A percentile compares a stretch with the other conserved stretches of the same genome.
These are phyloP conservation scores for Celoporthe dispersa DNA, from an alignment of 2,329 filamentous ascomycete genomes.

Conservation along the genomic window DNA sequence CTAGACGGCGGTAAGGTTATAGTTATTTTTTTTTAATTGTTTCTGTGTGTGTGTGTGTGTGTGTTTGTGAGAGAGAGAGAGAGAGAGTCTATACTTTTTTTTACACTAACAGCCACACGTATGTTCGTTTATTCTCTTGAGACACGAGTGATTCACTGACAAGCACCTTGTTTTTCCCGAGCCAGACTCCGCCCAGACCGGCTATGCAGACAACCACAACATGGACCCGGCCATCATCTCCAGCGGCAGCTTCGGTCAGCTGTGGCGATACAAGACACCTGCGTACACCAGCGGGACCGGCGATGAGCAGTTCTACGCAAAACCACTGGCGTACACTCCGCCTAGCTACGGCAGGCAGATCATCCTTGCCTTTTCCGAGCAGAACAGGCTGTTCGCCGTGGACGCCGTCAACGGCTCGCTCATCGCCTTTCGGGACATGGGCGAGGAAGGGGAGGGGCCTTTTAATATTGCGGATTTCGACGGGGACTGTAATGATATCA, in stretches of 20 bases:
- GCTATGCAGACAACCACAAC: constrained; percentile 43
- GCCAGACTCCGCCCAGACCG: constrained; percentile 34
- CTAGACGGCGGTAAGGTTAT: not conserved
- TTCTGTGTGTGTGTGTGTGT: not conserved
- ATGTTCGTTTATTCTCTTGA: not conserved
- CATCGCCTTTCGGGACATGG: constrained; percentile 42
- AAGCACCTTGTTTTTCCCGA: not conserved
- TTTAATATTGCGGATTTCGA: constrained; percentile 50
- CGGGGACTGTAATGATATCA: constrained; percentile 54
- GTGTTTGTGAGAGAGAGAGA: no score
- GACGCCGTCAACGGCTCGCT: constrained; percentile 59
- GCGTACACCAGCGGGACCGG: constrained; percentile 12
- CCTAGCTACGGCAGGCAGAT: constrained; percentile 47
- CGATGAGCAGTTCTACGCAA: constrained; percentile 47
- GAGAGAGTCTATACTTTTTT: no score
- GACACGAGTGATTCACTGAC: not conserved
- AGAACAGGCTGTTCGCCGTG: constrained; percentile 62
- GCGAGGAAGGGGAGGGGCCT: constrained; percentile 44
- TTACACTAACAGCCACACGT: no score
- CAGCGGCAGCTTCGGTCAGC: constrained; percentile 38
- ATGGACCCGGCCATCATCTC: constrained; percentile 43
- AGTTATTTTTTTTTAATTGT: no score
- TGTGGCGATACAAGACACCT: constrained; percentile 31
- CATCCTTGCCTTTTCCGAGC: constrained; percentile 60
- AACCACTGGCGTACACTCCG: constrained; percentile 57